Evolutionary conservation across 306 rosid genomes (phyloP), one percentile per base, ranked within the genome.

Genomic region (Vicia villosa): DNA sequence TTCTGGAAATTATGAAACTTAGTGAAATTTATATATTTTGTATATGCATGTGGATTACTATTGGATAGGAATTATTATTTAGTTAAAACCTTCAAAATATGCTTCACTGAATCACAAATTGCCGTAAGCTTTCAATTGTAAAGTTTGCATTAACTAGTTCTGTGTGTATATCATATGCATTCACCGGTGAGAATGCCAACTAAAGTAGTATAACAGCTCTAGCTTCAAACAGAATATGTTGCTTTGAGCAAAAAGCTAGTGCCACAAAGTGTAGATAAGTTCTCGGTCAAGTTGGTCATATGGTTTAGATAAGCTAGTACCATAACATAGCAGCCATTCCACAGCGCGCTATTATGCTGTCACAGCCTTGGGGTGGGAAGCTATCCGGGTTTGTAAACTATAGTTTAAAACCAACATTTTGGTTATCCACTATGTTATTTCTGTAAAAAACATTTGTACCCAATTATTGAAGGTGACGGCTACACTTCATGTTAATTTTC

Each of bases 1-100:
- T 28, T 58, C 65, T 75, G 74, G 36, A 12, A 1, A 24, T 21
- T 36, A 20, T 49, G 57, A 10, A 46, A 77, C 63, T 24, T 63
- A 13, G 40, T 30, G 37, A 15, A 42, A 47, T 72, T 9, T 63
- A 19, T 30, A 8, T 30, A 24, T 49, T 69, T 42, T 64, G 66
- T 77, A 37, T 16, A 26, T n/a, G 38, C 68, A 45, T 45, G 37
- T 55, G 63, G 43, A 14, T 41, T 32, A 34, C 15, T 8, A 61
- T 61, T 49, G 38, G 45, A 42, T 49, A 20, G 14, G 19, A 43
- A 28, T 4, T 19, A 40, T 66, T 46, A 52, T 59, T 17, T 36
- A 11, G 28, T 13, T 36, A 21, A 54, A 68, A 28, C 28, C 28
- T 57, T 49, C 47, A 41, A 57, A 63, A 15, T 51, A 12, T 75